A percentile compares a stretch with the other conserved stretches of the same genome.
phyloP scores from a whole-genome alignment of 805 yeast genomes.

The Teunomyces funiuensis region DNA sequence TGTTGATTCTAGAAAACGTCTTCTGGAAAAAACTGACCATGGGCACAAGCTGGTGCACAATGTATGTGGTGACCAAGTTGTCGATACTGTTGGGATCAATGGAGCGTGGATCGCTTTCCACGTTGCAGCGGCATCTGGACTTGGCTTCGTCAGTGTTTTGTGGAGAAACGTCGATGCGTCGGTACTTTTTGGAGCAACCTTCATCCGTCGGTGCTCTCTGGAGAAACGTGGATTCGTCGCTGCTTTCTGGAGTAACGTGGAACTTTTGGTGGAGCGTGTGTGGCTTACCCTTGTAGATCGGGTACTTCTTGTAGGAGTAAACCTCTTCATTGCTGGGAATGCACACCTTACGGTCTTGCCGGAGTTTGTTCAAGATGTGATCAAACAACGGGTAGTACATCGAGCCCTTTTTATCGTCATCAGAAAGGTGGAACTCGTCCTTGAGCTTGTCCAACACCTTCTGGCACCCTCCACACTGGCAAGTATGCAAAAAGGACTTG shows the following conservation, averaged over 20 bases:
- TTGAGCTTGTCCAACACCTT: constrained; percentile 23
- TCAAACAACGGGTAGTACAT: constrained; percentile 31
- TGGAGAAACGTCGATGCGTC: too few relatives aligned
- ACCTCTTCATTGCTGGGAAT: constrained; percentile 31
- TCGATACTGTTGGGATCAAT: constrained; percentile 24
- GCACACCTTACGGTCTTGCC: constrained; percentile 37
- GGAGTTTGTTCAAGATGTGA: constrained; percentile 32
- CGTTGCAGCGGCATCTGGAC: constrained; percentile 22
- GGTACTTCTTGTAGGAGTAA: constrained; percentile 24
- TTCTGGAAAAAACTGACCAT: constrained; percentile 25
- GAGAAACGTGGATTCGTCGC: too few relatives aligned
- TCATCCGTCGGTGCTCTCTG: too few relatives aligned
- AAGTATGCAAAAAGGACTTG: constrained; percentile 35
- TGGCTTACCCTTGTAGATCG: constrained; percentile 35
- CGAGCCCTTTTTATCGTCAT: too few relatives aligned
- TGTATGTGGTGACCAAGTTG: constrained; percentile 32
- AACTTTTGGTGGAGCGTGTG: constrained; percentile 33
- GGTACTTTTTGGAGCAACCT: too few relatives aligned
- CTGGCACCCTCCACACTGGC: constrained; percentile 38
- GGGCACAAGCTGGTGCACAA: constrained; percentile 36
- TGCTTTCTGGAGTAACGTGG: constrained; percentile 18
- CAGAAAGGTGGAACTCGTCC: constrained; percentile 22
- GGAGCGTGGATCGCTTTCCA: constrained; percentile 26
- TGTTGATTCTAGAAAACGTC: constrained; percentile 26
- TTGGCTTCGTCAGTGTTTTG: too few relatives aligned